phyloP scores from a whole-genome alignment of 768 basidiomycete genomes.

The Kwoniella dejecticola region DNA sequence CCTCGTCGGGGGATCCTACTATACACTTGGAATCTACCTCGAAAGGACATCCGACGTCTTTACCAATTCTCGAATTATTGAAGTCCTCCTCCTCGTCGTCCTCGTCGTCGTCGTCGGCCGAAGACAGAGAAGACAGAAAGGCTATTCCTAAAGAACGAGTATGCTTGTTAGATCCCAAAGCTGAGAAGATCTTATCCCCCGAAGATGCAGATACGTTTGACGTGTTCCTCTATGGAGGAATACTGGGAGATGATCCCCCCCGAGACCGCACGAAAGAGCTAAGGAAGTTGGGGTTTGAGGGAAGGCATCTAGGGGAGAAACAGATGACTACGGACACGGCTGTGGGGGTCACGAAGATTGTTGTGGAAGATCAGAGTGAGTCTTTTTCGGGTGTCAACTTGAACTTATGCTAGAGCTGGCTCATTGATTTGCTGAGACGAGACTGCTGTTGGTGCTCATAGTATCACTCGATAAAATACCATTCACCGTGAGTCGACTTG shows the following conservation, averaged over 20 bases:
- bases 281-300: conserved; percentile 80
- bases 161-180: conserved; percentile 93
- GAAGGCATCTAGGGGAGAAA: conserved; percentile 76
- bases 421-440: neutral
- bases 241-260: conserved; percentile 88
- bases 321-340: conserved; percentile 99
- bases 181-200: conserved; percentile 68
- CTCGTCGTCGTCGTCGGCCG: no score
- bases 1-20: neutral
- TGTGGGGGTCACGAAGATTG: conserved; percentile 80
- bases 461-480: conserved; percentile 69
- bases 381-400: conserved; percentile 2
- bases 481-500: conserved; percentile 45
- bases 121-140: no score
- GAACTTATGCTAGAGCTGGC: neutral
- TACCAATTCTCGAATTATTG: conserved; percentile 59
- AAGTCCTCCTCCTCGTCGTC: no score
- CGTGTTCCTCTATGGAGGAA: conserved; percentile 82
- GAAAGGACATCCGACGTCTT: conserved; percentile 58
- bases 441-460: conserved; percentile 30
- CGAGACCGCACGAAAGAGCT: conserved; percentile 89
- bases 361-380: conserved; percentile 71
- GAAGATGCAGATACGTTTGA: conserved; percentile 76
- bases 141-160: conserved; percentile 69
- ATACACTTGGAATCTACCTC: conserved; percentile 1